Conservation (phyloP, 768 basidiomycete species). For the Rhizopogon vinicolor region DNA sequence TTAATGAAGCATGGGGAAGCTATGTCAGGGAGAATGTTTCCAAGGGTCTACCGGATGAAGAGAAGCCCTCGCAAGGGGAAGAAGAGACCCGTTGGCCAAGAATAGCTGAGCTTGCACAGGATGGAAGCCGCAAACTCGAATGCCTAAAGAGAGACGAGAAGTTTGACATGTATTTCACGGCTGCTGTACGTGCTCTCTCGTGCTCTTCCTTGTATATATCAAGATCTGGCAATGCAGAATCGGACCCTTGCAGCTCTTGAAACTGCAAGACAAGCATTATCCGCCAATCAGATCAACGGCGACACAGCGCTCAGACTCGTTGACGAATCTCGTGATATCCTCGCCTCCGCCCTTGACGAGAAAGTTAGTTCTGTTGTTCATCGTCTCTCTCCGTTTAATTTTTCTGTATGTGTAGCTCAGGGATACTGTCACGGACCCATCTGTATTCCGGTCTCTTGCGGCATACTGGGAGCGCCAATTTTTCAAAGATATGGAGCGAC, state of each 20-base stretch:
- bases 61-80: slow-evolving; percentile 43
- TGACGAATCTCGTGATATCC: slow-evolving; percentile 70
- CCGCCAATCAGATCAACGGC: slow-evolving; percentile 33
- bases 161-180: slow-evolving; percentile 82
- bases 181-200: slow-evolving; percentile 53
- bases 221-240: slow-evolving; percentile 31
- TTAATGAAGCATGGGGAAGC: slow-evolving; percentile 58
- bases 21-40: slow-evolving; percentile 62
- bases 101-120: slow-evolving; percentile 43
- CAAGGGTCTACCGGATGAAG: slow-evolving; percentile 53
- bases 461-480: slow-evolving; percentile 88
- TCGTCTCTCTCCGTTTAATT: slow-evolving; percentile 4
- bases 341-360: slow-evolving; percentile 68
- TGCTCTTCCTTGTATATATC: slow-evolving; percentile 7
- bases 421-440: slow-evolving; percentile 79
- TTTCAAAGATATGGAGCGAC: slow-evolving; percentile 88
- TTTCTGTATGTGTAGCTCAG: slow-evolving; percentile 47
- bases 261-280: slow-evolving; percentile 40
- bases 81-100: slow-evolving; percentile 53
- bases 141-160: slow-evolving; percentile 83
- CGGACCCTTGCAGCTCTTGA: slow-evolving; percentile 50
- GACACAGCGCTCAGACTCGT: slow-evolving; percentile 56
- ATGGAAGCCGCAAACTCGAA: slow-evolving; percentile 64
- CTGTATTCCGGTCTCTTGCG: slow-evolving; percentile 76
- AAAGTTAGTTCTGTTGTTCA: slow-evolving; percentile 42